Conservation (phyloP, 495 filamentous ascomycete species). For the Daldinia decipiens region DNA sequence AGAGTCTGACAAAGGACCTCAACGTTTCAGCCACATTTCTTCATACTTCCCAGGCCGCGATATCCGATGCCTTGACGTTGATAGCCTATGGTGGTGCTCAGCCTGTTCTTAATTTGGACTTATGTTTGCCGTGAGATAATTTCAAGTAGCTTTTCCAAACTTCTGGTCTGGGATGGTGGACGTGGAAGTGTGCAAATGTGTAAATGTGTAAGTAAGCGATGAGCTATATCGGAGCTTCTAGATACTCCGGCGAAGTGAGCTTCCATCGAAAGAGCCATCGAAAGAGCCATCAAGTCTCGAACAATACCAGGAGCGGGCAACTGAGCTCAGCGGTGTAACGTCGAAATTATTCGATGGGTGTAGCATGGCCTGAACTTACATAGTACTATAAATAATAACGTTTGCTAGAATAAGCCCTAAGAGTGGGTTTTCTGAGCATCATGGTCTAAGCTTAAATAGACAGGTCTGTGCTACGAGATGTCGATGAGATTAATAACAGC, state of each 20-base stretch:
- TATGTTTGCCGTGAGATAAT: constrained; percentile 12
- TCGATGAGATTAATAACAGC: constrained; percentile 9
- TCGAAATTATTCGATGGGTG: not conserved
- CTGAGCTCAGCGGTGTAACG: not conserved
- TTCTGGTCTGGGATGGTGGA: constrained; percentile 10
- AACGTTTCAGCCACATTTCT: constrained; percentile 40
- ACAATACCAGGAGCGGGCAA: not conserved
- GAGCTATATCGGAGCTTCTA: constrained; percentile 9
- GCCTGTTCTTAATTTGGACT: constrained; percentile 18
- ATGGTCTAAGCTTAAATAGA: constrained; percentile 1
- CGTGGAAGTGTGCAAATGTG: too few species aligned
- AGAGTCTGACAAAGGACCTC: constrained; percentile 3
- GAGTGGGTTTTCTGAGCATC: not conserved
- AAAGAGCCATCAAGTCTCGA: not conserved
- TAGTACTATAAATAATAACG: constrained; percentile 5
- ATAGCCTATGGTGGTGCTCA: constrained; percentile 15
- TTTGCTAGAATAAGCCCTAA: constrained; percentile 1
- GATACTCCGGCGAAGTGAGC: constrained; percentile 12
- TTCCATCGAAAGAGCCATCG: not conserved
- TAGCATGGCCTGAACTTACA: not conserved
- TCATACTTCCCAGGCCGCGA: constrained; percentile 3
- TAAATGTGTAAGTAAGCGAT: not conserved
- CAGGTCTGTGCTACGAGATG: constrained; percentile 11
- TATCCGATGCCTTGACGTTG: constrained; percentile 19
- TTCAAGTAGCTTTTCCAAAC: constrained; percentile 10